Evolutionary conservation across 441 rosid species (phyloP).

Genomic region (Syzygium malaccense): DNA sequence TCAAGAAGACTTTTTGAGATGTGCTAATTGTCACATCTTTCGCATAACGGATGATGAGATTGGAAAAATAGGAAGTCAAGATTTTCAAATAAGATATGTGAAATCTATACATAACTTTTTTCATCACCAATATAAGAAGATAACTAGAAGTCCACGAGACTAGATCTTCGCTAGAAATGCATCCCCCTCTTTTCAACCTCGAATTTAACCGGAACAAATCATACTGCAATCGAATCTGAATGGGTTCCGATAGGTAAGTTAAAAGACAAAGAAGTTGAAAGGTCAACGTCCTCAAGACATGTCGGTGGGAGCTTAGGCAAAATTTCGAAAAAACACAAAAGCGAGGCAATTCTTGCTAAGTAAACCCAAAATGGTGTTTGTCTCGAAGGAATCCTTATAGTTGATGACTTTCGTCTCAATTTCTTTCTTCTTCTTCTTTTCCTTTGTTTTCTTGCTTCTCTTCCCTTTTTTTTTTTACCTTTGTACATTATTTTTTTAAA

Average conservation of each 20-base stretch:
- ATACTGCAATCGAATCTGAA: not conserved
- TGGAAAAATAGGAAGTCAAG: not conserved
- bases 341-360: no score
- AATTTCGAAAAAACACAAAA: not conserved
- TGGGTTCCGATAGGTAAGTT: not conserved
- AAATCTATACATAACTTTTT: no score
- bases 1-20: not conserved
- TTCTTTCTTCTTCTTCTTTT: no score
- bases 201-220: not conserved
- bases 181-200: no score
- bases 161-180: no score
- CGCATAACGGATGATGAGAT: accelerated
- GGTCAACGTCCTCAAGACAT: not conserved
- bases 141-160: accelerated
- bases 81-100: not conserved
- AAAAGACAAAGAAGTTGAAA: no score
- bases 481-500: no score
- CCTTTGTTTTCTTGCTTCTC: no score
- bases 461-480: no score
- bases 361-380: no score
- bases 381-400: no score
- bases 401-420: no score
- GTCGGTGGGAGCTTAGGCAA: not conserved
- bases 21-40: not conserved
- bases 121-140: not conserved